Percentiles rank a stretch among this genome's conserved stretches.
phyloP scores from a whole-genome alignment of 345 rosid genomes.

The Salix brachista region DNA sequence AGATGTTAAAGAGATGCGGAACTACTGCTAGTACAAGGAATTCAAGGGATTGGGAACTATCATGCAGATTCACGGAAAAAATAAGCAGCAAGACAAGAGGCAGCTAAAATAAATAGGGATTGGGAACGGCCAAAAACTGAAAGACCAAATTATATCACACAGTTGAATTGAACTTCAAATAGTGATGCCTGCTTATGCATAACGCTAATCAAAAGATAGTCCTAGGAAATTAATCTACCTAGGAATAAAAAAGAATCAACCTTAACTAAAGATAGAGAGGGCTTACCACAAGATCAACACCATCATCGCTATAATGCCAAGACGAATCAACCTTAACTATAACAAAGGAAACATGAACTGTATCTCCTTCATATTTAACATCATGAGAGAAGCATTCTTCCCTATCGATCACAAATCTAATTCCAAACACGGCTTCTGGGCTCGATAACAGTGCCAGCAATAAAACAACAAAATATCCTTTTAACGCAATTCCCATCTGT shows the following conservation, averaged over 20 bases:
- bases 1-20: too few species aligned
- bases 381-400: conserved; percentile 68
- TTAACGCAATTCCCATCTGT: conserved; percentile 39
- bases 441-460: conserved; percentile 33
- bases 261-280: neutral
- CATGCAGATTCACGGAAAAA: too few species aligned
- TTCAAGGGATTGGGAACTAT: too few species aligned
- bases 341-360: conserved; percentile 58
- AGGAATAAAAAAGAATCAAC: neutral
- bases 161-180: neutral
- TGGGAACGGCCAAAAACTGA: too few species aligned
- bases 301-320: conserved; percentile 53
- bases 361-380: conserved; percentile 59
- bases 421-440: conserved; percentile 35
- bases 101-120: neutral
- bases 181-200: neutral
- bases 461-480: conserved; percentile 16
- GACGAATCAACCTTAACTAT: conserved; percentile 50
- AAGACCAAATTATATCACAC: too few species aligned
- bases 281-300: conserved; percentile 65
- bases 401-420: conserved; percentile 56
- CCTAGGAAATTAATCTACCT: neutral
- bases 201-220: neutral
- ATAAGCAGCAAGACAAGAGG: too few species aligned
- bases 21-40: too few species aligned